Conservation (phyloP, 1,139 yeast genomes). For the Geotrichum aggregatum region DNA sequence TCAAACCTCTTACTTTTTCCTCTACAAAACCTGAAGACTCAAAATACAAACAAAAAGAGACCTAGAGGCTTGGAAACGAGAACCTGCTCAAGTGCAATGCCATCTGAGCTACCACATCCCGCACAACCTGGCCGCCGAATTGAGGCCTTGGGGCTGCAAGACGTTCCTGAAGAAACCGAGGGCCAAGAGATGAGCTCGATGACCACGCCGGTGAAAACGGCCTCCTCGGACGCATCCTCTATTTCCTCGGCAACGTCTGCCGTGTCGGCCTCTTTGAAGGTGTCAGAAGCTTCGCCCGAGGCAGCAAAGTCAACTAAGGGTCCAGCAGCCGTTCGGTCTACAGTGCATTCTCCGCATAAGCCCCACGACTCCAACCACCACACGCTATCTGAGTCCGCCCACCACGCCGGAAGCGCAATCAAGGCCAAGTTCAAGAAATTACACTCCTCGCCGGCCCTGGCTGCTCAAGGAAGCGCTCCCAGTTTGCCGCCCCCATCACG, state of each 20-base stretch:
- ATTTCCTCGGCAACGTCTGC: background rate
- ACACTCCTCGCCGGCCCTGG: conserved; percentile 10
- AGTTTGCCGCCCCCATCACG: background rate
- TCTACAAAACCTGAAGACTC: too few species aligned
- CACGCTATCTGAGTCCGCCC: conserved; percentile 16
- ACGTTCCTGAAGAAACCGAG: conserved; percentile 2
- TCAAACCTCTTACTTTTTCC: too few species aligned
- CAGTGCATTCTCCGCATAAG: background rate
- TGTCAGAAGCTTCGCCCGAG: background rate
- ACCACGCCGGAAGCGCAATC: conserved; percentile 10
- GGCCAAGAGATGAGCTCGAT: background rate
- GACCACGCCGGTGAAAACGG: background rate
- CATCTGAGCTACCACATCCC: too few species aligned
- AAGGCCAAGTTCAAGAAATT: conserved; percentile 14
- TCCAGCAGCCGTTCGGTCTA: background rate
- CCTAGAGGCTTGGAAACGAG: too few species aligned
- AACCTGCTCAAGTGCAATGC: too few species aligned
- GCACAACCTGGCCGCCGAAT: background rate
- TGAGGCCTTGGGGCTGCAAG: background rate
- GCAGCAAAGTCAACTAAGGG: background rate
- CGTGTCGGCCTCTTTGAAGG: background rate
- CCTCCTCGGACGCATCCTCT: background rate
- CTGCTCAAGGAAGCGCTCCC: background rate
- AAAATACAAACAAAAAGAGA: too few species aligned
- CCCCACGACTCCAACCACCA: conserved; percentile 7